These are phyloP conservation scores for Bipolaris oryzae DNA, from an alignment of 2,329 filamentous ascomycete species.

Conservation along the genomic window DNA sequence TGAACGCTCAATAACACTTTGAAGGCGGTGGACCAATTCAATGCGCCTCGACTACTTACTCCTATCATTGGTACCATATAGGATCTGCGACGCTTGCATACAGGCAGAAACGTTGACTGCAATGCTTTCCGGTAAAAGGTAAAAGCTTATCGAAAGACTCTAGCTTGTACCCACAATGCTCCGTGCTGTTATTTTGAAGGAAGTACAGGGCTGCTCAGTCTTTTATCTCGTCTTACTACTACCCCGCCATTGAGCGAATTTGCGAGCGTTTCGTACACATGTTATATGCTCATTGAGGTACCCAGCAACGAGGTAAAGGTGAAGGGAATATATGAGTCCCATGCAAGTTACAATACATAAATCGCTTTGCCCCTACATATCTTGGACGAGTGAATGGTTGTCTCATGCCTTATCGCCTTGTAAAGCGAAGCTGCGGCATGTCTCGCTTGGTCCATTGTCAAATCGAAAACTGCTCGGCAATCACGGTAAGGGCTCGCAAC, in stretches of 20 bases:
- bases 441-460: neutral
- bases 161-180: neutral
- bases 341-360: neutral
- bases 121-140: neutral
- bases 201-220: neutral
- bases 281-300: conserved; percentile 14
- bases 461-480: neutral
- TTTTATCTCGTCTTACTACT: neutral
- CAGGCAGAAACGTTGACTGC: neutral
- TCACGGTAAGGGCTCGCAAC: neutral
- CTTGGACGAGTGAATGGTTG: neutral
- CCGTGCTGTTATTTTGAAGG: neutral
- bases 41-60: too few species aligned
- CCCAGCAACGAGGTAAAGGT: neutral
- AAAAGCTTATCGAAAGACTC: neutral
- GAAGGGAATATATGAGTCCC: neutral
- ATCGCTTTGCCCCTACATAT: neutral
- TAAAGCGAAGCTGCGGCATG: neutral
- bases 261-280: conserved; percentile 22
- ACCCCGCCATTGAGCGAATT: conserved; percentile 29
- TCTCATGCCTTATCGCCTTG: neutral
- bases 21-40: too few species aligned
- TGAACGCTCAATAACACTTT: neutral
- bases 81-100: neutral
- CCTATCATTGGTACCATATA: neutral